Base-by-base conservation (phyloP, 2,329 filamentous ascomycete species). In the Tetracladium maxilliforme region DNA sequence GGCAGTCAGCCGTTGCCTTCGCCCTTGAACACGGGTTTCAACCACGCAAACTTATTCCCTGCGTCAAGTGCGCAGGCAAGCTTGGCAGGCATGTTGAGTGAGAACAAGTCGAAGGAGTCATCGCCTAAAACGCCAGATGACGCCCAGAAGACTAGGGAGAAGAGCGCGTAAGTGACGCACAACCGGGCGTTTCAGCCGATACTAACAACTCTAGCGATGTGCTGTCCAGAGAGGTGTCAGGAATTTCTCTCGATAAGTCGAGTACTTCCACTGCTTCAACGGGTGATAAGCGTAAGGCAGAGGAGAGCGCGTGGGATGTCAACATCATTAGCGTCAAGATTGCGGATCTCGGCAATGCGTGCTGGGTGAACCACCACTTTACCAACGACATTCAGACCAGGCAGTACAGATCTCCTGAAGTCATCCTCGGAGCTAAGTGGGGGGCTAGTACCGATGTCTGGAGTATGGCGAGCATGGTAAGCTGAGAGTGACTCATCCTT, bases 381-480 rank as follows among this genome's bases (percentile, higher is more conserved):
- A 98, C 90, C 45, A 94, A 98, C 47, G 90, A 98, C 48, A 98
- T 98, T 42, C 90, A 98, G 50, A 98, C 90, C 7, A 69, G 90
- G 43, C 90, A 98, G 54, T 98, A 98, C 52, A 69, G 90, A 29
- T 95, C 90, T 2, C 90, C 90, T 2, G 90, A 98, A 53, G 90
- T 98, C 29, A 95, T 98, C 32, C 60, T 98, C 12, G 90, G 90
- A 19, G 73, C 84, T 4, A 95, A 95, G 59, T 98, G 90, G 90
- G 90, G 90, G 38, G 90, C 90, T n/a, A 95, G 87, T 47, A 95
- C 90, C 3, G 90, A 98, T 52, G 81, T 95, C 6, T 98, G 90
- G 90, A 95, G 87, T 54, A 98, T 98, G 90, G 86, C 90, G 30
- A 81, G 81, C 38, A 98, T 98, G 90, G 90, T 95, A 64, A 42